A percentile compares a stretch with the other conserved stretches of the same genome.
Evolutionary conservation across 306 rosid genomes (phyloP).

Genomic region (Castanopsis chinensis): DNA sequence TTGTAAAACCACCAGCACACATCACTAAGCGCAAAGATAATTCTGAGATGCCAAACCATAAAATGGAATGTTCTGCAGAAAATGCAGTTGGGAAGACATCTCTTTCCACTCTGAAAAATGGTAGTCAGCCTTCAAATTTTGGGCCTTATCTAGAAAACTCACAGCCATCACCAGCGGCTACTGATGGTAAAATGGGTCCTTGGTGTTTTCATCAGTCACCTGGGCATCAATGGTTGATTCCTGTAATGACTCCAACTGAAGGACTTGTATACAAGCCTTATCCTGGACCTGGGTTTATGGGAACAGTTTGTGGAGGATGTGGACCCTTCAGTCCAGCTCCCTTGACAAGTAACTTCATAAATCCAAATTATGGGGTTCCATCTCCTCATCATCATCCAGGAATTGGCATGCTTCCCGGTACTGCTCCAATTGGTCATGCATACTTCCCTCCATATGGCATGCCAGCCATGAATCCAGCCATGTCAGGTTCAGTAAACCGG

Average conservation of each 20-base stretch:
- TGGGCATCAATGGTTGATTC: constrained; percentile 83
- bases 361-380: constrained; percentile 60
- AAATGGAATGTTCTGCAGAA: constrained; percentile 82
- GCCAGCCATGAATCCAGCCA: constrained; percentile 48
- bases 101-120: constrained; percentile 48
- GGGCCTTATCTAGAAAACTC: constrained; percentile 48
- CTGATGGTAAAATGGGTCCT: constrained; percentile 53
- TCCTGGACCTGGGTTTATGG: constrained; percentile 62
- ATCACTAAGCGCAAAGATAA: constrained; percentile 44
- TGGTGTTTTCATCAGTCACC: constrained; percentile 76
- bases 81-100: constrained; percentile 78
- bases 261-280: constrained; percentile 96
- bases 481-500: constrained; percentile 53
- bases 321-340: constrained; percentile 63
- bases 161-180: constrained; percentile 35
- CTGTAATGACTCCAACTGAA: constrained; percentile 88
- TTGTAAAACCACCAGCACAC: constrained; percentile 37
- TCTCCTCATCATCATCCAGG: constrained; percentile 52
- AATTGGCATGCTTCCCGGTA: constrained; percentile 41
- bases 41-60: constrained; percentile 55
- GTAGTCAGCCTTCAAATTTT: constrained; percentile 53
- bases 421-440: constrained; percentile 49
- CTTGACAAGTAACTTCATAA: constrained; percentile 44
- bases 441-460: constrained; percentile 71
- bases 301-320: constrained; percentile 57